Evolutionary conservation across 1,284 basidiomycete genomes (phyloP), one percentile per base, ranked within the genome.

Genomic region (Lignosus rhinocerotis): DNA sequence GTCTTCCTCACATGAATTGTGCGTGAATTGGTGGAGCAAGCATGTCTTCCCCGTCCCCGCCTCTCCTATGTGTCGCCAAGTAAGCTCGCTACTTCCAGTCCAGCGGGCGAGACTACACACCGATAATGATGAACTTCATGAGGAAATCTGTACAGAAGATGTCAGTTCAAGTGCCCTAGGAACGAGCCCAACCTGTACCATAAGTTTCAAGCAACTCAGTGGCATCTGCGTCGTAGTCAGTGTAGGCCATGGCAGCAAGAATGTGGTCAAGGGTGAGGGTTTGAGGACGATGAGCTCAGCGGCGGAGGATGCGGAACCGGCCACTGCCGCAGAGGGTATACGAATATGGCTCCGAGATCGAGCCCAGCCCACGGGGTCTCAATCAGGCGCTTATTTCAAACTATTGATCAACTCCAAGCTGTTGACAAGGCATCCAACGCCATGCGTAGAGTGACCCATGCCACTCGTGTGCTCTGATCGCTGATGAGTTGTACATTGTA

Each of bases 41-140:
- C 96, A 98, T 19, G 94, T 96, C 80, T 99, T 99, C 47, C 96
- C 96, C 3, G 94, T 93, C 61, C 94, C 96, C 12, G 96, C 92
- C 78, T 98, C 96, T 65, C 95, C 95, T 96, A 42, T 9, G 36
- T 19, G 32, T 49, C 31, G 25, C 57, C 38, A 51, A 44, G 16
- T 59, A 34, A 65, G 47, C 19, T 12, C 30, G 10, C 41, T 8
- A 6, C 33, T 45, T 32, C 31, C 31, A 32, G n/a, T 34, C 33
- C 46, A 51, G 31, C 33, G 12, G 32, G 39, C 56, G 53, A n/a
- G 30, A 10, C 32, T 46, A 57, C 80, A 53, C 68, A 93, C 94
- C 95, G 68, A 98, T 94, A 66, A 98, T 86, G 71, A 98, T 97
- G 76, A 94, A 94, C 78, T 98, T 98, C 86, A 98, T 92, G 64